Percentiles rank a stretch among this genome's conserved stretches.
These are phyloP conservation scores for Fagus crenata DNA, from an alignment of 306 rosid species.

Conservation along the genomic window DNA sequence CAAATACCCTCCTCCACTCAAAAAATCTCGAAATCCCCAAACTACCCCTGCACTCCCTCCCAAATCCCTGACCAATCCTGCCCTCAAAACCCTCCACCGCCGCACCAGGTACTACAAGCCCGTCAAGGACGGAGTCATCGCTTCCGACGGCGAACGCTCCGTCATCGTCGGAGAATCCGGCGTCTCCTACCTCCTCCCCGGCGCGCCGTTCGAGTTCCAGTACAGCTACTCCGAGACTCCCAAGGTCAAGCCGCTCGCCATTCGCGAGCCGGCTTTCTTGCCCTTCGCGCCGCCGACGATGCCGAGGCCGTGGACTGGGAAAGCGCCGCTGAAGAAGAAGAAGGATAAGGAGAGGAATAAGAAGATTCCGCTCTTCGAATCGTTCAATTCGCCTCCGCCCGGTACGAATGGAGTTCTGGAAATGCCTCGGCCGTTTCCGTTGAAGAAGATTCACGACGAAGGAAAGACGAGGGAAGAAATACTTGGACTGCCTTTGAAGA, in stretches of 20 bases:
- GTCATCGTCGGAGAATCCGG: constrained; percentile 84
- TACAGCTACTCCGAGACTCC: constrained; percentile 94
- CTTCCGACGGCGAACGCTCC: constrained; percentile 68
- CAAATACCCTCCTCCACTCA: constrained; percentile 46
- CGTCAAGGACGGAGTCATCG: constrained; percentile 46
- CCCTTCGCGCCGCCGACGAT: constrained; percentile 87
- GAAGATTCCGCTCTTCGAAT: constrained; percentile 69
- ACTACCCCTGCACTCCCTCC: constrained; percentile 8
- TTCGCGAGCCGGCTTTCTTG: constrained; percentile 86
- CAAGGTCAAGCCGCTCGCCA: constrained; percentile 76
- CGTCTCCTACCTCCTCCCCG: constrained; percentile 80
- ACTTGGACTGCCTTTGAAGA: constrained; percentile 79
- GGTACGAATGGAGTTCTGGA: constrained; percentile 54
- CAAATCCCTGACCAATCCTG: constrained; percentile 43
- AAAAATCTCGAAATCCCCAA: constrained; percentile 31
- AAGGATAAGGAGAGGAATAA: constrained; percentile 47
- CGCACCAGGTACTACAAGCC: constrained; percentile 78
- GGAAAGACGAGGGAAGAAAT: constrained; percentile 67
- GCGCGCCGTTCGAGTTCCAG: constrained; percentile 92
- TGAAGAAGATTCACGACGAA: constrained; percentile 51
- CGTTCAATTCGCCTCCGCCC: constrained; percentile 55
- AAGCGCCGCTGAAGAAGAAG: constrained; percentile 87
- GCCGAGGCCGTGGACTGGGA: constrained; percentile 97
- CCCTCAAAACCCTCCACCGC: constrained; percentile 60
- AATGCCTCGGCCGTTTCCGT: constrained; percentile 66